phyloP scores from a whole-genome alignment of 352 stramenopile species.

The Pythium diclinum region DNA sequence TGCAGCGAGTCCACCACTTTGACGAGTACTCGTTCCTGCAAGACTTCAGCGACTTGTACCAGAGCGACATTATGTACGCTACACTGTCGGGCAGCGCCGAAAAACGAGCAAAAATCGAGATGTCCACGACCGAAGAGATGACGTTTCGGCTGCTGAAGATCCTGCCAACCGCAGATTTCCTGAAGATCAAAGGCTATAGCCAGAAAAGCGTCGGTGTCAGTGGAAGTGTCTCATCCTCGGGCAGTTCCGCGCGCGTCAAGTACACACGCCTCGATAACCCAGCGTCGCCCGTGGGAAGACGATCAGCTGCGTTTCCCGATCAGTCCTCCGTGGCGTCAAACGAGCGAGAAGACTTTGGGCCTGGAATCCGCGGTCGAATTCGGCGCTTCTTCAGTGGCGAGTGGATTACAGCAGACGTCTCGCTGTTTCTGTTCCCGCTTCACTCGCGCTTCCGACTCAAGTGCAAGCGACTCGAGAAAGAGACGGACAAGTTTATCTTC shows the following conservation, averaged over 20 bases:
- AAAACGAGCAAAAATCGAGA: constrained; percentile 54
- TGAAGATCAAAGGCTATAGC: constrained; percentile 63
- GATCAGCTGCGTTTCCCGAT: not conserved
- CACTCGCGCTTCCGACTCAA: constrained; percentile 66
- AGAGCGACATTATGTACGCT: constrained; percentile 75
- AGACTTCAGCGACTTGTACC: constrained; percentile 72
- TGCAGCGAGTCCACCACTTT: constrained; percentile 76
- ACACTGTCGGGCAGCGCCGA: constrained; percentile 58
- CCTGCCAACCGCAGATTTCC: constrained; percentile 58
- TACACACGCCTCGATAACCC: constrained; percentile 27
- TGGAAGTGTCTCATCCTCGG: constrained; percentile 4
- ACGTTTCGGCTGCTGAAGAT: constrained; percentile 58
- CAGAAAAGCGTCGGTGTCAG: constrained; percentile 12
- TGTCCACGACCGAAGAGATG: constrained; percentile 58
- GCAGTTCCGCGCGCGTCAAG: constrained; percentile 21
- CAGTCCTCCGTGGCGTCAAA: not conserved
- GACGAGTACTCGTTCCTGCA: constrained; percentile 77
- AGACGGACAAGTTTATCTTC: constrained; percentile 86
- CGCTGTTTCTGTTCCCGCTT: constrained; percentile 70
- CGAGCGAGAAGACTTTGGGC: constrained; percentile 17
- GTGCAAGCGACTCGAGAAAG: constrained; percentile 69
- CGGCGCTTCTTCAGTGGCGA: constrained; percentile 57
- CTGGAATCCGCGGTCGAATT: constrained; percentile 28
- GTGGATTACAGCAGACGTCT: constrained; percentile 79
- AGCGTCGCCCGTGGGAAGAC: constrained; percentile 9